Percentiles rank a stretch among this genome's conserved stretches.
Conservation (phyloP, 257 asterid species). For the Solanum medicagineum region DNA sequence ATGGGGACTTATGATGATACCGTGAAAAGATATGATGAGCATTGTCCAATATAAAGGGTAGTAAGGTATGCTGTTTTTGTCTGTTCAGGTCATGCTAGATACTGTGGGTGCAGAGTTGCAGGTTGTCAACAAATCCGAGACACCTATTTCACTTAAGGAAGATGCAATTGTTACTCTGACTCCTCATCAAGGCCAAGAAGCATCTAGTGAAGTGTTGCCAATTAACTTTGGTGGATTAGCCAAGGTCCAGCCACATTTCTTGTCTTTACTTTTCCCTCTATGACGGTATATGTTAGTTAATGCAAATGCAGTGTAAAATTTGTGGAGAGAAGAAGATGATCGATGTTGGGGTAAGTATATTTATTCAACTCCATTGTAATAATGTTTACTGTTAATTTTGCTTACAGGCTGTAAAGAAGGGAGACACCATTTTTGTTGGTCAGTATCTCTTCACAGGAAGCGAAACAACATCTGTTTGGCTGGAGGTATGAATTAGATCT, state of each 20-base stretch:
- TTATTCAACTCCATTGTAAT: not conserved
- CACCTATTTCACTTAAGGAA: constrained; percentile 45
- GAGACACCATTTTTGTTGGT: constrained; percentile 82
- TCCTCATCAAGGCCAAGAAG: constrained; percentile 66
- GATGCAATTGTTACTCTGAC: constrained; percentile 54
- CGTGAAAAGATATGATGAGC: not conserved
- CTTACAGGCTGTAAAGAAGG: constrained; percentile 66
- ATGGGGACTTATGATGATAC: not conserved
- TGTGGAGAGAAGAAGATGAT: not conserved
- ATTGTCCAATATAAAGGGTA: not conserved
- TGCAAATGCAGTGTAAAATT: not conserved
- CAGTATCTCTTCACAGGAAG: constrained; percentile 90
- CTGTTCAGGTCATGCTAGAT: constrained; percentile 62
- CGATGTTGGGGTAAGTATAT: not conserved
- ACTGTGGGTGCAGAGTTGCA: constrained; percentile 76
- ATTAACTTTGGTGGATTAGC: constrained; percentile 59
- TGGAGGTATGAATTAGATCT: constrained; percentile 44
- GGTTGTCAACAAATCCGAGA: constrained; percentile 55
- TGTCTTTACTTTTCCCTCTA: not conserved
- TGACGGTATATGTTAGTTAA: not conserved
- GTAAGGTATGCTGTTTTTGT: not conserved
- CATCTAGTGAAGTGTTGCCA: constrained; percentile 49
- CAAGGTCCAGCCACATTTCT: constrained; percentile 28
- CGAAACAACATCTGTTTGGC: constrained; percentile 85
- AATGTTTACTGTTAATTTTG: not conserved